A percentile compares a stretch with the other conserved stretches of the same genome.
These are phyloP conservation scores for Moelleriella libera DNA, from an alignment of 2,329 filamentous ascomycete genomes.

Conservation along the genomic window DNA sequence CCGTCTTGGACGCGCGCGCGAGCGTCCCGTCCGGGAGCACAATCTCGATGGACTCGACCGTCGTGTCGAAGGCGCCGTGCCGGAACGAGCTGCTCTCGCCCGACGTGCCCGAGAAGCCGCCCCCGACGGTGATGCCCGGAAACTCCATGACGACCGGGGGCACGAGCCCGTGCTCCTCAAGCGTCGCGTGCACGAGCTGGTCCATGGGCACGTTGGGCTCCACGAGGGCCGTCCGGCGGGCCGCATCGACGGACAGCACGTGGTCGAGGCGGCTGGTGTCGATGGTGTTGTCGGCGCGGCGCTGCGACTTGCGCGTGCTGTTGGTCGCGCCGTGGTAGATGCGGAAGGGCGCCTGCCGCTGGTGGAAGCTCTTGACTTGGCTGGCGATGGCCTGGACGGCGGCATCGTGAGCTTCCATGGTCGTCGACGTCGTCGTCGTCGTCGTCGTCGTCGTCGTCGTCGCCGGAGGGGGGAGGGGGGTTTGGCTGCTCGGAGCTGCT, in stretches of 20 bases:
- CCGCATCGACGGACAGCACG: constrained; percentile 45
- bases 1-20: constrained; percentile 35
- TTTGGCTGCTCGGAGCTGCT: no score
- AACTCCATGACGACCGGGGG: constrained; percentile 60
- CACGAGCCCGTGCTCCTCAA: constrained; percentile 37
- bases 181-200: constrained; percentile 40
- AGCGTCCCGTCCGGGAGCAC: constrained; percentile 47
- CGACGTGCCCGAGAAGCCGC: constrained; percentile 51
- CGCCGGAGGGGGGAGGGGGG: no score
- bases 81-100: constrained; percentile 57
- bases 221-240: constrained; percentile 42
- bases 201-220: constrained; percentile 62
- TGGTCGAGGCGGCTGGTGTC: constrained; percentile 51
- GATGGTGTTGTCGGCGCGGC: constrained; percentile 38
- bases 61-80: constrained; percentile 51
- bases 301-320: constrained; percentile 48
- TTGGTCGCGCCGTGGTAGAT: constrained; percentile 68
- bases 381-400: constrained; percentile 28
- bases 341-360: constrained; percentile 42
- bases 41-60: constrained; percentile 48
- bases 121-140: constrained; percentile 57
- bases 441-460: background rate
- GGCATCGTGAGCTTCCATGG: constrained; percentile 25
- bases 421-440: background rate
- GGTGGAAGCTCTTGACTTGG: constrained; percentile 28